Percentiles rank a stretch among this genome's conserved stretches.
These are phyloP conservation scores for Hagleromyces aurorensis DNA, from an alignment of 805 yeast genomes.

Conservation along the genomic window DNA sequence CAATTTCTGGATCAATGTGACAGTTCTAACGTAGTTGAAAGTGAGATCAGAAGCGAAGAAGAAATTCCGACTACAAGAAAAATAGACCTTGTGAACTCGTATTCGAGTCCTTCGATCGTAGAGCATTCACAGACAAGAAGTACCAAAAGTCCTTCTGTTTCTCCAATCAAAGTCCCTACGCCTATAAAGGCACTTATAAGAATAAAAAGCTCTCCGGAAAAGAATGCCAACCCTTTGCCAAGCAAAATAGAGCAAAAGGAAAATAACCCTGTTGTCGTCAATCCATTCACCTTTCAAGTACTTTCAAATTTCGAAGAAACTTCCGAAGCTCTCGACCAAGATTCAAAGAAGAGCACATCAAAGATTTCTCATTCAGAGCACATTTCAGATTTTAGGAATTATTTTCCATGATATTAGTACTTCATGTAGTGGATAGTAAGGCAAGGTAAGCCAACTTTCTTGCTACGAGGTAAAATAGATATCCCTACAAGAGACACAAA, in stretches of 20 bases:
- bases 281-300: neutral
- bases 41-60: conserved; percentile 2
- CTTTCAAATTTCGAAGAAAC: too few species aligned
- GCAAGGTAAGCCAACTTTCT: too few species aligned
- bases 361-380: too few species aligned
- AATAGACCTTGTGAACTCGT: neutral
- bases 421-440: too few species aligned
- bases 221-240: conserved; percentile 3
- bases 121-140: neutral
- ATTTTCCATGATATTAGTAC: too few species aligned
- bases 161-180: conserved; percentile 19
- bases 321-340: too few species aligned
- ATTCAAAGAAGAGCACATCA: too few species aligned
- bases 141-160: conserved; percentile 6
- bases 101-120: neutral
- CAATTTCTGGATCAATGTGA: conserved; percentile 12
- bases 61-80: conserved; percentile 1
- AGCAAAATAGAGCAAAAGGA: too few species aligned
- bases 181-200: conserved; percentile 23
- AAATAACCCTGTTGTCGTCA: too few species aligned
- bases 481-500: too few species aligned
- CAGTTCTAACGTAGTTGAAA: neutral
- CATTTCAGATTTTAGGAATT: too few species aligned
- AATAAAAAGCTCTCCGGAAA: conserved; percentile 16
- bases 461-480: too few species aligned